Conservation (phyloP, 2,329 filamentous ascomycete genomes). For the Blumeria graminis region DNA sequence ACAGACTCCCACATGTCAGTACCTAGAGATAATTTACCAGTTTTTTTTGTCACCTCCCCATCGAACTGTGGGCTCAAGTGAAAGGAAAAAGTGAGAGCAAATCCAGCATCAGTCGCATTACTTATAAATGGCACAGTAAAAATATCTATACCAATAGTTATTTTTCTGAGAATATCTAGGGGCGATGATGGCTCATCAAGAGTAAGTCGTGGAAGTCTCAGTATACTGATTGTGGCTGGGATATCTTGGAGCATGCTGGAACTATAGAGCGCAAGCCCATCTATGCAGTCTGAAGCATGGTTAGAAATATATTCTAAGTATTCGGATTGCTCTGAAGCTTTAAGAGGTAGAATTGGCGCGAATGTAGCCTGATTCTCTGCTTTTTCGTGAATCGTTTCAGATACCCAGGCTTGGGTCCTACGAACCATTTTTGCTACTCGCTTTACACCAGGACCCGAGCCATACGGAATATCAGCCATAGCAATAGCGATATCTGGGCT, state of each 20-base stretch:
- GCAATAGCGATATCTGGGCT: conserved; percentile 61
- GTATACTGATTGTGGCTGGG: conserved; percentile 27
- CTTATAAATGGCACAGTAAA: conserved; percentile 56
- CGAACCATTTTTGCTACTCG: conserved; percentile 64
- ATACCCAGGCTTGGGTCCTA: conserved; percentile 62
- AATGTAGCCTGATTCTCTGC: conserved; percentile 23
- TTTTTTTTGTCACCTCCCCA: background rate
- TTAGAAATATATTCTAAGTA: conserved; percentile 52
- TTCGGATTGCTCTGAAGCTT: conserved; percentile 49
- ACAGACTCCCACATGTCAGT: conserved; percentile 49
- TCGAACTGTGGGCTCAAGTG: conserved; percentile 19
- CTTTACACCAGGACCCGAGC: conserved; percentile 36
- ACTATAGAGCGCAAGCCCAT: conserved; percentile 59
- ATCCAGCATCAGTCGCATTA: conserved; percentile 54
- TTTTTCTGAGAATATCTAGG: conserved; percentile 51
- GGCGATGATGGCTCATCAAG: conserved; percentile 47
- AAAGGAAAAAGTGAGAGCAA: conserved; percentile 62
- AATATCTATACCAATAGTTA: conserved; percentile 57
- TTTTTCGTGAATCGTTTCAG: conserved; percentile 30
- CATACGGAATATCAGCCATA: conserved; percentile 46
- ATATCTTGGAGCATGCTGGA: conserved; percentile 43
- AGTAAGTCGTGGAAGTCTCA: conserved; percentile 45
- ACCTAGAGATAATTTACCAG: conserved; percentile 30
- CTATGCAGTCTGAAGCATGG: conserved; percentile 33
- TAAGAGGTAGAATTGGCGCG: conserved; percentile 49